Evolutionary conservation across 169 alveolate species (phyloP).

Genomic region (Cryptosporidium viatorum): DNA sequence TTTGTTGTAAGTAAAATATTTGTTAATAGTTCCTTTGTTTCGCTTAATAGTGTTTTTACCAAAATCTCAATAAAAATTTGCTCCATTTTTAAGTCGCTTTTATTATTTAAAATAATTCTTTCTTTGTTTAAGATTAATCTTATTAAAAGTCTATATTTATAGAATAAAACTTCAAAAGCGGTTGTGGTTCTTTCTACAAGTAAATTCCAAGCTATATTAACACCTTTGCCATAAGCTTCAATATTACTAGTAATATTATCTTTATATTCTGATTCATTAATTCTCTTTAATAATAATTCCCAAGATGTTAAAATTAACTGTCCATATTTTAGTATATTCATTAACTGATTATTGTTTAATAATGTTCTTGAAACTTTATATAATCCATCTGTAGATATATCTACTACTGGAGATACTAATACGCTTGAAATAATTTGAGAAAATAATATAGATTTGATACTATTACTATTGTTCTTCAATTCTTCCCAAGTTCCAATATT

Average conservation of each 20-base stretch:
- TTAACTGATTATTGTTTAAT: constrained; percentile 28
- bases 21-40: constrained; percentile 51
- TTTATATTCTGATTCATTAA: constrained; percentile 26
- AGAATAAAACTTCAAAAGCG: constrained; percentile 27
- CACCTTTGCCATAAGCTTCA: constrained; percentile 42
- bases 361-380: constrained; percentile 33
- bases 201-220: constrained; percentile 40
- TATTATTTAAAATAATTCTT: neutral
- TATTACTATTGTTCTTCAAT: constrained; percentile 16
- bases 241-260: neutral
- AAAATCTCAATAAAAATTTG: constrained; percentile 27
- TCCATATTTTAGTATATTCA: constrained; percentile 42
- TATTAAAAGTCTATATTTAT: constrained; percentile 46
- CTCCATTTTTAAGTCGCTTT: constrained; percentile 15
- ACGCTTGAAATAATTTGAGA: constrained; percentile 63
- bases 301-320: constrained; percentile 41
- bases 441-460: constrained; percentile 53
- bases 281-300: constrained; percentile 56
- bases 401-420: constrained; percentile 44
- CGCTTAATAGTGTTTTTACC: constrained; percentile 17
- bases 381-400: constrained; percentile 48
- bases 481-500: constrained; percentile 17
- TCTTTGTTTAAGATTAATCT: constrained; percentile 23
- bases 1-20: constrained; percentile 24
- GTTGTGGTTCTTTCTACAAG: neutral